Conservation (phyloP, 805 yeast species). For the Candida awuae region DNA sequence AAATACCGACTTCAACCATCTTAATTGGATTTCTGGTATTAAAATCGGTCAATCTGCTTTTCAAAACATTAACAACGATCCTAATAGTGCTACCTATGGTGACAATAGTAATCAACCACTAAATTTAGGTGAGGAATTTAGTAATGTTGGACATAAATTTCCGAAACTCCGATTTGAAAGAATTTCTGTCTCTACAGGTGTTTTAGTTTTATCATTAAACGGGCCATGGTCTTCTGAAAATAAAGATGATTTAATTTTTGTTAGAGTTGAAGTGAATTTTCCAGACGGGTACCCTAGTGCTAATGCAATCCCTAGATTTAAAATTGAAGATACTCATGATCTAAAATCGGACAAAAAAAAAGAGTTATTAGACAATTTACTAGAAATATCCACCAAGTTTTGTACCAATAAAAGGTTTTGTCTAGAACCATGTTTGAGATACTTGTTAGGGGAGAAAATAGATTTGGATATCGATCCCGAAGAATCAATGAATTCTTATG, state of each 20-base stretch:
- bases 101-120: constrained; percentile 34
- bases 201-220: constrained; percentile 61
- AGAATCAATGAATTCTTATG: constrained; percentile 7
- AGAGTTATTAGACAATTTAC: constrained; percentile 44
- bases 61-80: constrained; percentile 25
- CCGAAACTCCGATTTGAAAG: constrained; percentile 82
- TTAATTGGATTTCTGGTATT: constrained; percentile 92
- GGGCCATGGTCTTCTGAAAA: constrained; percentile 61
- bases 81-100: constrained; percentile 31
- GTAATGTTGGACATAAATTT: constrained; percentile 78
- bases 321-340: constrained; percentile 75
- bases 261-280: constrained; percentile 62
- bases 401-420: constrained; percentile 57
- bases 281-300: constrained; percentile 66
- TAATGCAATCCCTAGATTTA: constrained; percentile 41
- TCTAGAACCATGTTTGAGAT: constrained; percentile 71
- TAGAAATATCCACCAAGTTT: constrained; percentile 48
- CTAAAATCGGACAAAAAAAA: constrained; percentile 40
- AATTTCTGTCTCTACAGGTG: constrained; percentile 83
- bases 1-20: constrained; percentile 47
- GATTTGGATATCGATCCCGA: constrained; percentile 32
- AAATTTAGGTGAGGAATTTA: constrained; percentile 86
- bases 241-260: constrained; percentile 47
- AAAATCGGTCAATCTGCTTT: constrained; percentile 54
- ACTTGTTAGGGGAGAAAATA: constrained; percentile 74